These are phyloP conservation scores for Diplodia intermedia DNA, from an alignment of 2,329 filamentous ascomycete species.

Conservation along the genomic window DNA sequence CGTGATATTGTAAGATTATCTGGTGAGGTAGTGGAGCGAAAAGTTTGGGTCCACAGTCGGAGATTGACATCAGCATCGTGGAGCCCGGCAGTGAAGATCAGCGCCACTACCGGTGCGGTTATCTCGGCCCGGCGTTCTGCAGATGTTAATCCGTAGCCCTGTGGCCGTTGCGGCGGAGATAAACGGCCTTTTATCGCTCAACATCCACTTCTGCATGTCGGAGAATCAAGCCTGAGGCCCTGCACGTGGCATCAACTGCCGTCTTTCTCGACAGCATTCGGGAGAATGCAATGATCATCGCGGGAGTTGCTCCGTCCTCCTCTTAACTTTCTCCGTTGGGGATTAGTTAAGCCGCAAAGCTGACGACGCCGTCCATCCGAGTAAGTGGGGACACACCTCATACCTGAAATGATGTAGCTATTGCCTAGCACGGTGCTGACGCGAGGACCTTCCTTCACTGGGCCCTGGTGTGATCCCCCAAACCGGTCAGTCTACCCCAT, in stretches of 20 bases:
- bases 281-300: background rate
- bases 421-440: too few species aligned
- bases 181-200: constrained; percentile 2
- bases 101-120: constrained; percentile 1
- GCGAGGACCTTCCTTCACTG: background rate
- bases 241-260: background rate
- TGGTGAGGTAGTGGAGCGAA: background rate
- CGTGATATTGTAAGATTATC: background rate
- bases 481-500: background rate
- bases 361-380: background rate
- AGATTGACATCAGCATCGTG: constrained; percentile 14
- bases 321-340: background rate
- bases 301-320: background rate
- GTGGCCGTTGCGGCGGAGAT: background rate
- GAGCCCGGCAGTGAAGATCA: constrained; percentile 3
- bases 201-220: background rate
- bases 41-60: background rate
- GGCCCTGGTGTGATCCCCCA: background rate
- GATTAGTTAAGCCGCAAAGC: background rate
- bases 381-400: background rate
- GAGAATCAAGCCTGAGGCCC: background rate
- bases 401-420: background rate
- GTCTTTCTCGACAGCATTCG: background rate
- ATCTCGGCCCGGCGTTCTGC: background rate
- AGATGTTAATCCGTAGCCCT: background rate